These are phyloP conservation scores for Phyllosticta citriasiana DNA, from an alignment of 2,329 filamentous ascomycete genomes.

Conservation along the genomic window DNA sequence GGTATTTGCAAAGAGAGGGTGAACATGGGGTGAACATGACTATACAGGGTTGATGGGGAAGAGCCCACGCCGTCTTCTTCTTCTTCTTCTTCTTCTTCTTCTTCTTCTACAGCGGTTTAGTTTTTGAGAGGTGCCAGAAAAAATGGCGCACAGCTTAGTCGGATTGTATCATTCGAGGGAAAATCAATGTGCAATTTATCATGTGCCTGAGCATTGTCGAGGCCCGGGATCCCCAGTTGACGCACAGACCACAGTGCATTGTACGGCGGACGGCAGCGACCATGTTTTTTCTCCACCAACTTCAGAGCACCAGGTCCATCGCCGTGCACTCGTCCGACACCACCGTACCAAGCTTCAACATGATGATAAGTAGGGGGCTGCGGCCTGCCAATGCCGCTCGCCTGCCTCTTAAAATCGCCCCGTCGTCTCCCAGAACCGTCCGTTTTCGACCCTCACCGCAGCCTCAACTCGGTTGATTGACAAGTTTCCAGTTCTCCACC, in stretches of 20 bases:
- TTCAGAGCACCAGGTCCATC: neutral
- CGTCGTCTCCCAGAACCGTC: neutral
- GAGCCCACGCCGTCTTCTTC: neutral
- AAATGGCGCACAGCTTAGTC: neutral
- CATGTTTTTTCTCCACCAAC: constrained; percentile 7
- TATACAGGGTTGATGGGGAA: neutral
- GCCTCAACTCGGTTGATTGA: neutral
- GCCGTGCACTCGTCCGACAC: neutral
- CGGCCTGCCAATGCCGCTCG: constrained; percentile 20
- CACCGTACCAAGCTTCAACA: constrained; percentile 23
- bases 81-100: neutral
- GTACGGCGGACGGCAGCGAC: constrained; percentile 9
- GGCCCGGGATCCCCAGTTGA: neutral
- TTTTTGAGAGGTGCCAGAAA: neutral
- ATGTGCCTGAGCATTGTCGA: neutral
- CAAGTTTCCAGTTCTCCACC: constrained; percentile 7
- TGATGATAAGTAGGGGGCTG: constrained; percentile 41
- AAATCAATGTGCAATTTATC: neutral
- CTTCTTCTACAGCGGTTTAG: neutral
- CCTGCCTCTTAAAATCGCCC: neutral
- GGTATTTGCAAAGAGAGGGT: neutral
- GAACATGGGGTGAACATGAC: neutral
- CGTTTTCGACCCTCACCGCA: neutral
- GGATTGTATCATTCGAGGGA: neutral
- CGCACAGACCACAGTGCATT: neutral